Evolutionary conservation across 108 stramenopile genomes (phyloP).

Genomic region (Schizochytrium sp.): DNA sequence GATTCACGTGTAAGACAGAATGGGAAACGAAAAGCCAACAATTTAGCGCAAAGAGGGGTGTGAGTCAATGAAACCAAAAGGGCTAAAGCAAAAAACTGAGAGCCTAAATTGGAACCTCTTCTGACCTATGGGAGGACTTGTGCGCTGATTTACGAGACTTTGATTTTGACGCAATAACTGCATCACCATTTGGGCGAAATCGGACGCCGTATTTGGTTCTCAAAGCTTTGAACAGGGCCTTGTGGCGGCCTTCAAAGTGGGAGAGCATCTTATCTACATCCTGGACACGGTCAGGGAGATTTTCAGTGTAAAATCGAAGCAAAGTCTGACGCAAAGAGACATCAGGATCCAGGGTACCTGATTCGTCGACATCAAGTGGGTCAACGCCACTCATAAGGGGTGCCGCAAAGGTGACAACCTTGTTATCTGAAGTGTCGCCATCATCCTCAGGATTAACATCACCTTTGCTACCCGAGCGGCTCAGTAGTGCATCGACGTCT

Average conservation of each 20-base stretch:
- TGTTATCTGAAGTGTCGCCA: neutral
- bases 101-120: no score
- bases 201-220: slow-evolving; percentile 54
- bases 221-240: slow-evolving; percentile 53
- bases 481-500: neutral
- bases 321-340: slow-evolving; percentile 32
- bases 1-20: no score
- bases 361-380: neutral
- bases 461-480: neutral
- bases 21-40: no score
- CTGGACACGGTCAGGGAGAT: slow-evolving; percentile 17
- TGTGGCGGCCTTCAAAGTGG: slow-evolving; percentile 29
- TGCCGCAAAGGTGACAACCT: neutral
- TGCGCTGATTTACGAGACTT: no score
- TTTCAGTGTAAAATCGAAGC: neutral
- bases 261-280: slow-evolving; percentile 43
- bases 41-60: no score
- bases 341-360: slow-evolving; percentile 45
- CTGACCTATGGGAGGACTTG: no score
- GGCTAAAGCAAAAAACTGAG: no score
- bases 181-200: neutral
- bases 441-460: neutral
- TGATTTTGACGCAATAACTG: neutral
- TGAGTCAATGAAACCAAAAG: no score
- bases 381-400: neutral